A percentile compares a stretch with the other conserved stretches of the same genome.
These are phyloP conservation scores for Pisolithus microcarpus DNA, from an alignment of 768 basidiomycete genomes.

Conservation along the genomic window DNA sequence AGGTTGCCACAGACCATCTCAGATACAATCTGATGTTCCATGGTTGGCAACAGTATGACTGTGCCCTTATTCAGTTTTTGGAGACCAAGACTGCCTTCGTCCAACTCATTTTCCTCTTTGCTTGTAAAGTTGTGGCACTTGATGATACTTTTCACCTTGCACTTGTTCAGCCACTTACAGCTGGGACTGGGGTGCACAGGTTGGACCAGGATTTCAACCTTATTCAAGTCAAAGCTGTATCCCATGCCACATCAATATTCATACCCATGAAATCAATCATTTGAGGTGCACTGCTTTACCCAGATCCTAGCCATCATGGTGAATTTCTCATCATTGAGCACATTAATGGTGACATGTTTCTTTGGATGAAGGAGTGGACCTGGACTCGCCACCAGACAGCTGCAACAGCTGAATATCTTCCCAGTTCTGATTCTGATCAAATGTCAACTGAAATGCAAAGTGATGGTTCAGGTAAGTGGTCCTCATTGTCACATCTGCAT, in stretches of 20 bases:
- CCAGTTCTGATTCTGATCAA: no score
- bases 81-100: constrained; percentile 6
- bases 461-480: no score
- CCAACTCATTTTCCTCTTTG: constrained; percentile 18
- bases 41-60: constrained; percentile 18
- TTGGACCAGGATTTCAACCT: no score
- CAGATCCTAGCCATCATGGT: no score
- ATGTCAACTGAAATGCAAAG: no score
- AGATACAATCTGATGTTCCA: constrained; percentile 26
- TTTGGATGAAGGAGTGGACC: no score
- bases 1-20: constrained; percentile 19
- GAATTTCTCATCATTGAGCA: no score
- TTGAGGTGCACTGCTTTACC: constrained; percentile 18
- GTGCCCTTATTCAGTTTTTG: constrained; percentile 15
- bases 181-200: background rate
- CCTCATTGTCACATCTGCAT: no score
- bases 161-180: constrained; percentile 15
- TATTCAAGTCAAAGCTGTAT: no score
- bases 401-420: no score
- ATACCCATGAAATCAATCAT: constrained; percentile 25
- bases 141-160: background rate
- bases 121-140: constrained; percentile 7
- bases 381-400: no score
- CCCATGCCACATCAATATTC: constrained; percentile 9
- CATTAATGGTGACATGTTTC: no score